phyloP scores from a whole-genome alignment of 495 filamentous ascomycete species.

The Xylaria longipes region DNA sequence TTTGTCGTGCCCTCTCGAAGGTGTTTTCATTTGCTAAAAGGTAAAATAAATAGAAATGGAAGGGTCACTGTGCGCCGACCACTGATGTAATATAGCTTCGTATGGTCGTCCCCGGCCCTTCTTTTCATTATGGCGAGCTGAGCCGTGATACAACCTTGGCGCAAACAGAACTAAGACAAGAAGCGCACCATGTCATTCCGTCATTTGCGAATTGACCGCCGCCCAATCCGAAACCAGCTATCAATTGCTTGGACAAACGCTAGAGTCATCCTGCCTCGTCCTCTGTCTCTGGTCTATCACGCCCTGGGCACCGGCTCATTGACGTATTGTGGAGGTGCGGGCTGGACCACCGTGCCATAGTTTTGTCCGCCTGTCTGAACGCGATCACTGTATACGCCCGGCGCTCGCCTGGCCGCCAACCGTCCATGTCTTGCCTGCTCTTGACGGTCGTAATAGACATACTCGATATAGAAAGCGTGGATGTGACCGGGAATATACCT shows the following conservation, averaged over 20 bases:
- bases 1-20: neutral
- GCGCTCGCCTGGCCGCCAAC: slow-evolving; percentile 57
- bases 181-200: neutral
- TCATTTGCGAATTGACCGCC: neutral
- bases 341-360: slow-evolving; percentile 60
- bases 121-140: neutral
- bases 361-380: slow-evolving; percentile 73
- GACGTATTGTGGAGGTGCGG: slow-evolving; percentile 30
- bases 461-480: slow-evolving; percentile 92
- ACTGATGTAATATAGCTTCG: neutral
- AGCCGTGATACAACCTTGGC: neutral
- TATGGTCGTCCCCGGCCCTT: neutral
- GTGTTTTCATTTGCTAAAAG: neutral
- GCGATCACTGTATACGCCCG: slow-evolving; percentile 81
- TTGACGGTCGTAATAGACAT: slow-evolving; percentile 79
- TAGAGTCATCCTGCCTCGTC: neutral
- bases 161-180: neutral
- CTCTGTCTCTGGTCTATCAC: neutral
- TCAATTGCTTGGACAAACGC: neutral
- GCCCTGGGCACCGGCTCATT: neutral
- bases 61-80: neutral
- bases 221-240: too few relatives aligned
- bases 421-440: slow-evolving; percentile 62
- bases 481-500: slow-evolving; percentile 82
- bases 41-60: neutral